Base-by-base conservation (phyloP, 441 rosid species). In the Arabidopsis lyrata region DNA sequence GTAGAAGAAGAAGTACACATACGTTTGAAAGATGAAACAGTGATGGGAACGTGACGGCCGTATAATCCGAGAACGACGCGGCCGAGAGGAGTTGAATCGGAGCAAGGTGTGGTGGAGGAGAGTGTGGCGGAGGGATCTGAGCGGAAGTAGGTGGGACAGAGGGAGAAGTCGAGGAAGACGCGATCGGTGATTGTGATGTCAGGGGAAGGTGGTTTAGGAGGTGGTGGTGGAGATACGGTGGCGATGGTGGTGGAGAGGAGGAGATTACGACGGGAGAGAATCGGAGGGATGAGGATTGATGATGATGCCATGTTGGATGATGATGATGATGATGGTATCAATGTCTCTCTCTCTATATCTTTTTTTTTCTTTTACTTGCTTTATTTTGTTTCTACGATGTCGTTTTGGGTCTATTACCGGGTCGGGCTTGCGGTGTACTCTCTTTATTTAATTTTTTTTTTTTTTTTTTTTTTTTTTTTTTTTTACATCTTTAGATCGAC, bases 171-270 rank as follows among this genome's bases (percentile, higher is more conserved):
- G 73, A 93, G 80, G 87, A 84, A 93, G 72, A 93, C 80, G 8
- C 97, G 90, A 84, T 91, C 91, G 52, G 97, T 91, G 72, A 93
- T 88, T 59, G 92, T 88, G 72, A 91, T 74, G 84, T 93, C 90
- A 6, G 75, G 78, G 1, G 78, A 72, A 1, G 83, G 75, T 2
- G 7, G 41, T 48, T 7, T 70, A 8, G 52, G 2, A 4, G 36
- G 76, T 54, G 56, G 79, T 20, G 31, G 80, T 0, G 62, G 74
- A 1, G 73, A 68, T 11, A 50, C 62, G 68, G 83, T 70, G 73
- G 83, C 66, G 77, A 86, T 69, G 70, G 73, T 22, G 77, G 77
- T 62, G 66, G 83, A 42, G 45, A 72, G 69, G 76, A 63, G 74
- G 83, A 63, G 61, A 44, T 50, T 73, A 59, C 24, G 83, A 75